These are phyloP conservation scores for Poterioochromonas sp. DNA, from an alignment of 352 stramenopile genomes.

Conservation along the genomic window DNA sequence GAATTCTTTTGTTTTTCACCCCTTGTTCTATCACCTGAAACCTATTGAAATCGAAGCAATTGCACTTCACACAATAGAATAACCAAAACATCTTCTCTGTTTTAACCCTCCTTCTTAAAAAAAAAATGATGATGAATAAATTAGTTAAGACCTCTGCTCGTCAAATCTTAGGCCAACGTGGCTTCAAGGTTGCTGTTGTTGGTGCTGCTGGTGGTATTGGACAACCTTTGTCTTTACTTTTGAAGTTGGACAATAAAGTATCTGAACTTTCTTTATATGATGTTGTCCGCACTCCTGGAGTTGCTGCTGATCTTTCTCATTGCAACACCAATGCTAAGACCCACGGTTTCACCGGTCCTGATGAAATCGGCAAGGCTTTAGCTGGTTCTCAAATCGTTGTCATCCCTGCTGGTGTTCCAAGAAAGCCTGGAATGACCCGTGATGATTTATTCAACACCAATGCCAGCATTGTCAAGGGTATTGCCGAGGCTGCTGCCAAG, in stretches of 20 bases:
- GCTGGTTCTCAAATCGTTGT: conserved; percentile 64
- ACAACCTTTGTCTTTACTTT: conserved; percentile 92
- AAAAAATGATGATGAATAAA: too few species aligned
- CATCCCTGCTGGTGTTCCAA: conserved; percentile 96
- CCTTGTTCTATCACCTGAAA: too few species aligned
- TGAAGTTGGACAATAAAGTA: conserved; percentile 92
- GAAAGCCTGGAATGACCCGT: conserved; percentile 90
- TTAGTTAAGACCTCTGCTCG: too few species aligned
- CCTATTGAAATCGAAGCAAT: too few species aligned
- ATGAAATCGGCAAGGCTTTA: conserved; percentile 54
- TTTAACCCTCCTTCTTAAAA: too few species aligned
- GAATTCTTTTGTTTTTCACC: too few species aligned
- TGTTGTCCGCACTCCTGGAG: conserved; percentile 91
- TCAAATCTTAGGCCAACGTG: too few species aligned
- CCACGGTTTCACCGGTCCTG: conserved; percentile 61
- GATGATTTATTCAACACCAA: conserved; percentile 75
- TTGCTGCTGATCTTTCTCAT: conserved; percentile 86
- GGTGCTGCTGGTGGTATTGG: conserved; percentile 43
- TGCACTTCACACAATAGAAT: too few species aligned
- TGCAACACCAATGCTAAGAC: conserved; percentile 69
- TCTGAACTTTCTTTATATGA: conserved; percentile 94
- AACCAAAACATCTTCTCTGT: too few species aligned
- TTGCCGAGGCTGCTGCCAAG: conserved; percentile 84
- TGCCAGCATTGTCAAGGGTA: conserved; percentile 82
- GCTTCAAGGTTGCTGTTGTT: conserved; percentile 17